Percentiles rank a stretch among this genome's conserved stretches.
phyloP scores from a whole-genome alignment of 2,329 filamentous ascomycete genomes.

The Sporothrix euskadiensis region DNA sequence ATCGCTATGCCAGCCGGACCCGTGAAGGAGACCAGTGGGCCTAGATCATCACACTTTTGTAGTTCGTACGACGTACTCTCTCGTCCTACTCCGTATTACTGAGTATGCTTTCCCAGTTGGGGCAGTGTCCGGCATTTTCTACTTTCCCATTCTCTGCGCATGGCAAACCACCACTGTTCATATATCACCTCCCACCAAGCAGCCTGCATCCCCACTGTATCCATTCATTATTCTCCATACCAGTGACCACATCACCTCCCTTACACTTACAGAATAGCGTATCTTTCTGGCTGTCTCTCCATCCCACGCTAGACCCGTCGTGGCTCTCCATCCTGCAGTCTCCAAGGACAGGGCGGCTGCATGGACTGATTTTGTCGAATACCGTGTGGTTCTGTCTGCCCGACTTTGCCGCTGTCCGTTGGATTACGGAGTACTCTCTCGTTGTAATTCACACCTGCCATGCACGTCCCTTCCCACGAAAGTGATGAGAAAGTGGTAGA shows the following conservation, averaged over 20 bases:
- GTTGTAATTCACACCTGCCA: background rate
- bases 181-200: background rate
- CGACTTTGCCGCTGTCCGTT: background rate
- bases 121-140: background rate
- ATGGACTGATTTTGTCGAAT: constrained; percentile 3
- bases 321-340: constrained; percentile 6
- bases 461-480: background rate
- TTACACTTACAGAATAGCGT: background rate
- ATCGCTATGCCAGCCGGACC: background rate
- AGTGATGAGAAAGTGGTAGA: background rate
- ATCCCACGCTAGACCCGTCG: constrained; percentile 18
- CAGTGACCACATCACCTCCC: background rate
- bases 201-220: background rate
- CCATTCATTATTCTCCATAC: background rate
- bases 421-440: background rate
- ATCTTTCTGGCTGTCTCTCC: background rate
- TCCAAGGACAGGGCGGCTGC: constrained; percentile 8
- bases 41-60: constrained; percentile 8
- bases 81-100: background rate
- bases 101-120: background rate
- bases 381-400: background rate
- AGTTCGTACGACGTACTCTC: too few relatives aligned
- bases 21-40: background rate
- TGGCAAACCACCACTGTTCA: background rate
- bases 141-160: background rate